Evolutionary conservation across 2,329 filamentous ascomycete species (phyloP).

Genomic region (Furcasterigmium furcatum): DNA sequence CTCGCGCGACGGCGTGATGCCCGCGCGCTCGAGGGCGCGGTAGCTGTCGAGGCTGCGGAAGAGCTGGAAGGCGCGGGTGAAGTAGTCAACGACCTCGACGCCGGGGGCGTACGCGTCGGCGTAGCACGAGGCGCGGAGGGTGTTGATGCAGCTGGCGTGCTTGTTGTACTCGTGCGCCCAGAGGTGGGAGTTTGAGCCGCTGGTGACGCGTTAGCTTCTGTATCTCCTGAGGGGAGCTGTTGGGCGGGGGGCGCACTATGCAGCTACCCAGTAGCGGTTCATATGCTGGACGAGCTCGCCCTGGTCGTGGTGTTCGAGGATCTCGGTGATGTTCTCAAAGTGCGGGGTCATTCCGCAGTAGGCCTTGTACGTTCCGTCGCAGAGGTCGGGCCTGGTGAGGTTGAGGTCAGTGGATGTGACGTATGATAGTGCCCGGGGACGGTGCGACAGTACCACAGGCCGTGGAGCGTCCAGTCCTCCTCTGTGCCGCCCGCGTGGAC

Average conservation of each 20-base stretch:
- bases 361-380: slow-evolving; percentile 38
- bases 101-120: slow-evolving; percentile 41
- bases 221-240: neutral
- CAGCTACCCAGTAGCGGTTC: slow-evolving; percentile 40
- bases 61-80: slow-evolving; percentile 34
- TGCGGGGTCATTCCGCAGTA: slow-evolving; percentile 38
- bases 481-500: slow-evolving; percentile 34
- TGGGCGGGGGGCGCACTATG: slow-evolving; percentile 22
- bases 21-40: slow-evolving; percentile 29
- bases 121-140: slow-evolving; percentile 64
- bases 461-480: slow-evolving; percentile 40
- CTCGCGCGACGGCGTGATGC: slow-evolving; percentile 29
- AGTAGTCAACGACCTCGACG: slow-evolving; percentile 43
- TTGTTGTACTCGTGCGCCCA: slow-evolving; percentile 73
- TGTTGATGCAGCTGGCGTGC: slow-evolving; percentile 71
- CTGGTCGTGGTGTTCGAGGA: slow-evolving; percentile 35
- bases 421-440: no score
- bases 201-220: slow-evolving; percentile 6
- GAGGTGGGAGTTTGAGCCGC: slow-evolving; percentile 40
- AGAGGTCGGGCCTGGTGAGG: slow-evolving; percentile 38
- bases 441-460: slow-evolving; percentile 32
- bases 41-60: slow-evolving; percentile 40
- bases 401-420: no score
- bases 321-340: slow-evolving; percentile 37
- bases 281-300: slow-evolving; percentile 32